Evolutionary conservation across 352 stramenopile species (phyloP).

Genomic region (Globisporangium sylvaticum): DNA sequence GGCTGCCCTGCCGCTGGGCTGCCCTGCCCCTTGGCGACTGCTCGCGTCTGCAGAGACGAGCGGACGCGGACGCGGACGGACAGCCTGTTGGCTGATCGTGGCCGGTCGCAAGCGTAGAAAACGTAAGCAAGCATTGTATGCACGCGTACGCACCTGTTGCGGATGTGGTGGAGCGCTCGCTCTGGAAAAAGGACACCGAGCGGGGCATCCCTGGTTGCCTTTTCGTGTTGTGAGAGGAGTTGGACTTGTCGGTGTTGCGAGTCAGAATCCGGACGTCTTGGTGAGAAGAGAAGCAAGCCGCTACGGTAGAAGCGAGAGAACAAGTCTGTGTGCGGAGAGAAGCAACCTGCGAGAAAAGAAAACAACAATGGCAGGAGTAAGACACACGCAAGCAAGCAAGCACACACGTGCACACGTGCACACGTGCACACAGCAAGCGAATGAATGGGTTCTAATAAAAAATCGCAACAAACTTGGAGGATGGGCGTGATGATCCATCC

Average conservation of each 20-base stretch:
- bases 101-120: background rate
- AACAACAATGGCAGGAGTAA: background rate
- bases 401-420: background rate
- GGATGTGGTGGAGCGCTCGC: slow-evolving; percentile 7
- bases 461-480: background rate
- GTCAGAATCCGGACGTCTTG: background rate
- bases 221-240: background rate
- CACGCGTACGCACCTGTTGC: slow-evolving; percentile 11
- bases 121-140: background rate
- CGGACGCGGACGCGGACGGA: background rate
- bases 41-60: background rate
- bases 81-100: background rate
- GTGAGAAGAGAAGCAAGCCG: background rate
- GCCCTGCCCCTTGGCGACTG: slow-evolving; percentile 5
- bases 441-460: slow-evolving; percentile 3
- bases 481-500: background rate
- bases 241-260: background rate
- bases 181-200: slow-evolving; percentile 13
- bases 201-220: slow-evolving; percentile 4
- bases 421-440: background rate
- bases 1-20: slow-evolving; percentile 1
- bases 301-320: background rate
- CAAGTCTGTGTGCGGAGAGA: background rate
- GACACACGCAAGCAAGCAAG: background rate
- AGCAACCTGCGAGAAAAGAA: slow-evolving; percentile 1